Evolutionary conservation across 2,329 filamentous ascomycete genomes (phyloP), one percentile per base, ranked within the genome.

Genomic region (Aureobasidium subglaciale): DNA sequence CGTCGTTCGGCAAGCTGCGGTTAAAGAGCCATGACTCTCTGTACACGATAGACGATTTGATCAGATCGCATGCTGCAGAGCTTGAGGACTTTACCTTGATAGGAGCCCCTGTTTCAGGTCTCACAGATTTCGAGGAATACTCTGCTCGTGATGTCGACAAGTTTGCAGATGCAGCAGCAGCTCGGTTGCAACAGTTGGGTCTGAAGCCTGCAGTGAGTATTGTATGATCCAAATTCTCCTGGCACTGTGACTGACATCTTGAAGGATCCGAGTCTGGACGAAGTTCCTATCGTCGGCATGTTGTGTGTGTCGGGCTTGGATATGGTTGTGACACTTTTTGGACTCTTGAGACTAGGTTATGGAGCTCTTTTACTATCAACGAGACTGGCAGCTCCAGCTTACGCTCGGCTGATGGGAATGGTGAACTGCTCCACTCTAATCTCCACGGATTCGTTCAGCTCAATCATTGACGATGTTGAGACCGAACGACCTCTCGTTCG

Each of bases 341-440:
- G 78, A 0, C 62, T 84, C 45, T 75, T 73, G 25, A 75, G 79
- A 58, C 67, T 84, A 11, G 81, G 81, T 8, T 79, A 80, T 67
- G 75, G 78, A 0, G 71, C 75, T 2, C 66, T 83, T 1, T 73
- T 82, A 30, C 69, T 83, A 2, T 82, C 79, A 0, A 80, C 77
- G 2, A 68, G 80, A 6, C 71, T 83, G 2, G 73, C 79, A 2
- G 70, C 72, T 2, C 71, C 75, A 52, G 80, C 80, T 5, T 77
- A 80, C 58, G 64, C 72, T 13, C 72, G 71, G 20, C 64, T 82
- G 7, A 67, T 80, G 20, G 66, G 73, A 22, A 71, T 72, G 60
- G 76, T 74, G 0, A 62, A 68, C 42, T 67, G 66, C 62, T 59
- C 60, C 56, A 59, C 55, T 1, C 40, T 70, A 53, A 56, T 67